Conservation (phyloP, 225 moss, liverwort and hornwort genomes). For the Anthoceros angustus region DNA sequence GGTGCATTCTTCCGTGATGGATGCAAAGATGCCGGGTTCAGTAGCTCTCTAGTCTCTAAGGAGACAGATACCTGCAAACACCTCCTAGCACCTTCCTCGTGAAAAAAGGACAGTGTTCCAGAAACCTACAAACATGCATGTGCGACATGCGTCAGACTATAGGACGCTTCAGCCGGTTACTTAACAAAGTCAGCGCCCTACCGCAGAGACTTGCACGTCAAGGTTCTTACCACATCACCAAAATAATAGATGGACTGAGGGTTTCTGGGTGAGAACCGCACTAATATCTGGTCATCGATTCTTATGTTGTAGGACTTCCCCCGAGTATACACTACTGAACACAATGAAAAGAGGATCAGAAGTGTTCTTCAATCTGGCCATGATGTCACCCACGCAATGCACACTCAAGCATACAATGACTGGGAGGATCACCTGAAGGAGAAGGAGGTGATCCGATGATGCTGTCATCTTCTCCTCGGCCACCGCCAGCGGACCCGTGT, state of each 20-base stretch:
- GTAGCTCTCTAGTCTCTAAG: slow-evolving; percentile 71
- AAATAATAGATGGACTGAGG: slow-evolving; percentile 62
- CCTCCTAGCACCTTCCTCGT: slow-evolving; percentile 65
- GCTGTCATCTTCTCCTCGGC: slow-evolving; percentile 53
- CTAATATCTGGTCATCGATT: slow-evolving; percentile 79
- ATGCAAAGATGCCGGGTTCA: slow-evolving; percentile 72
- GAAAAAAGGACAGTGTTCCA: slow-evolving; percentile 75
- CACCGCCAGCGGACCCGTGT: slow-evolving; percentile 14
- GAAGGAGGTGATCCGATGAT: slow-evolving; percentile 60
- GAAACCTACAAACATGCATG: slow-evolving; percentile 59
- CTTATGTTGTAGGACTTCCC: slow-evolving; percentile 89
- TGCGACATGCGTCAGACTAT: too few species aligned
- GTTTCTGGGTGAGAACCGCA: slow-evolving; percentile 93
- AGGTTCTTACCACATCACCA: slow-evolving; percentile 82
- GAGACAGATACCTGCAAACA: slow-evolving; percentile 81
- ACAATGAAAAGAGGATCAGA: slow-evolving; percentile 6
- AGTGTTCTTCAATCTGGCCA: not conserved
- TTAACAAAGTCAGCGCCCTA: too few species aligned
- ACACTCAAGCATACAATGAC: not conserved
- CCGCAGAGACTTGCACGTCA: too few species aligned
- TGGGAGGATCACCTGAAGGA: slow-evolving; percentile 37
- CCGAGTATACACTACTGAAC: slow-evolving; percentile 42
- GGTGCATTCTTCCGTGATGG: slow-evolving; percentile 82
- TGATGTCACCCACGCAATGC: not conserved
- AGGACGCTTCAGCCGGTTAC: too few species aligned